Conservation (phyloP, 495 filamentous ascomycete species). For the Hyaloscypha bicolor region DNA sequence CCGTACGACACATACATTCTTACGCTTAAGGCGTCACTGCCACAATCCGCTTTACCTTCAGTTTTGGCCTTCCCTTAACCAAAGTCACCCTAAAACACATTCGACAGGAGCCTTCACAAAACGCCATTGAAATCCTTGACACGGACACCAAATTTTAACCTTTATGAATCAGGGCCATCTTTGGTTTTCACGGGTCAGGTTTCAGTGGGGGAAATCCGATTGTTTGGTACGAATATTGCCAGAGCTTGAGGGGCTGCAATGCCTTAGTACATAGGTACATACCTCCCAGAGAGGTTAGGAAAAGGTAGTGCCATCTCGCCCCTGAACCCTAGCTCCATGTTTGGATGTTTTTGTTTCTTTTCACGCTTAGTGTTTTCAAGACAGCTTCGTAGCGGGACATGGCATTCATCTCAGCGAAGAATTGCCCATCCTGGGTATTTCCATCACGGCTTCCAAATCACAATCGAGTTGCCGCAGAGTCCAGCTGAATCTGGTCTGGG, state of each 20-base stretch:
- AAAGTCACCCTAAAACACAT: not conserved
- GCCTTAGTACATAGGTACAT: not conserved
- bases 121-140: not conserved
- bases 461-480: too few relatives aligned
- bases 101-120: not conserved
- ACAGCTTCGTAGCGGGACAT: too few relatives aligned
- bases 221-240: not conserved
- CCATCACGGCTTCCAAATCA: too few relatives aligned
- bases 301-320: not conserved
- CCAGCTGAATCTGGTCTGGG: slow-evolving; percentile 1
- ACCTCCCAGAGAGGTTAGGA: not conserved
- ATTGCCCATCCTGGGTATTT: too few relatives aligned
- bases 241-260: not conserved
- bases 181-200: not conserved
- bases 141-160: not conserved
- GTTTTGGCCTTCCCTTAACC: not conserved
- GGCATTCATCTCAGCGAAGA: too few relatives aligned
- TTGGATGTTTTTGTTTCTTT: too few relatives aligned
- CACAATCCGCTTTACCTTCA: not conserved
- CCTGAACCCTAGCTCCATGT: too few relatives aligned
- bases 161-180: not conserved
- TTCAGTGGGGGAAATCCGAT: not conserved
- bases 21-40: not conserved
- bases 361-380: too few relatives aligned
- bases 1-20: too few relatives aligned